Conservation (phyloP, 1,284 basidiomycete species). For the Malassezia japonica region DNA sequence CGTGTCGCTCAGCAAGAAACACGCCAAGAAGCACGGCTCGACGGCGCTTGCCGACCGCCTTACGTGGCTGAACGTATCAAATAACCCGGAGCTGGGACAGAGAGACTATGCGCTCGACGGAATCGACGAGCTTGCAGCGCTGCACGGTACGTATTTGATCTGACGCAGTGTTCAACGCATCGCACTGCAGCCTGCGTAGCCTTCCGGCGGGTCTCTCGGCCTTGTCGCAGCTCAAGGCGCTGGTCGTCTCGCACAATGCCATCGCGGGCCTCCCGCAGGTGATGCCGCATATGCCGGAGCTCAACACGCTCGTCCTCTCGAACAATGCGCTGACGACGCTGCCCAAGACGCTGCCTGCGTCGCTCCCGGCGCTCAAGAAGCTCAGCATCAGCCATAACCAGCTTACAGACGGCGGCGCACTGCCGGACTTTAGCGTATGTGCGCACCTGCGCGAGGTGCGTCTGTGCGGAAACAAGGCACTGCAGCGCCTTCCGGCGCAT, state of each 20-base stretch:
- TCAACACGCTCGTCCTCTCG: constrained; percentile 45
- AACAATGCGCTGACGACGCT: constrained; percentile 30
- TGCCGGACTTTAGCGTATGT: constrained; percentile 41
- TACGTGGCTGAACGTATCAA: constrained; percentile 21
- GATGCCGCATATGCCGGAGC: constrained; percentile 37
- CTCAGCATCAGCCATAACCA: constrained; percentile 35
- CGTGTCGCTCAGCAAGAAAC: constrained; percentile 21
- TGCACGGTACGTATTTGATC: constrained; percentile 6
- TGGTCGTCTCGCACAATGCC: constrained; percentile 37
- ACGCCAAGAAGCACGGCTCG: background rate
- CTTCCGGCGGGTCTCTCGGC: constrained; percentile 23
- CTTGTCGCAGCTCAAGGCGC: constrained; percentile 28
- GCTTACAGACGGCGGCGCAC: constrained; percentile 7
- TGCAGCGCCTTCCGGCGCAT: constrained; percentile 25
- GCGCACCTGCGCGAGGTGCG: constrained; percentile 35
- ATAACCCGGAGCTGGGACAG: constrained; percentile 15
- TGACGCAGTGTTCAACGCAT: constrained; percentile 25
- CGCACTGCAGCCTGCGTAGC: constrained; percentile 23
- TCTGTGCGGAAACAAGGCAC: constrained; percentile 25
- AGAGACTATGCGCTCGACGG: constrained; percentile 9
- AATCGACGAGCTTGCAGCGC: background rate
- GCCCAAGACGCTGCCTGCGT: constrained; percentile 30
- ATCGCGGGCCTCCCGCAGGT: constrained; percentile 17
- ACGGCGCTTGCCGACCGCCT: constrained; percentile 15
- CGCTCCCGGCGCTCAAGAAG: constrained; percentile 37